phyloP scores from a whole-genome alignment of 1,139 yeast species.

The Saccharomyces uvarum region DNA sequence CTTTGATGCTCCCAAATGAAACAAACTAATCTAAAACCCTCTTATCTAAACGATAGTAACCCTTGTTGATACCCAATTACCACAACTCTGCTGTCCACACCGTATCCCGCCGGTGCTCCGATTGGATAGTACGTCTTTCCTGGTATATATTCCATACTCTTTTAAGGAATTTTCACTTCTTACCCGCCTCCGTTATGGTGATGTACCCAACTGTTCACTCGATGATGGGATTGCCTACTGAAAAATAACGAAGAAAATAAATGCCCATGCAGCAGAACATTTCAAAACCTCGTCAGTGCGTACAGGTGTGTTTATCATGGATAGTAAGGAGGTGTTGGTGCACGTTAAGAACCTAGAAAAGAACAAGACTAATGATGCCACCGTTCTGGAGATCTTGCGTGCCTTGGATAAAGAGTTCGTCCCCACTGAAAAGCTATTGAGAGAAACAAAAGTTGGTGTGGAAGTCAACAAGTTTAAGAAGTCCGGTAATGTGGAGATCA shows the following conservation, averaged over 20 bases:
- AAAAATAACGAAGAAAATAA: not conserved
- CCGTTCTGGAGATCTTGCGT: constrained; percentile 59
- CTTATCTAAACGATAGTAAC: not conserved
- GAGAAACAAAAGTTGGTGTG: constrained; percentile 97
- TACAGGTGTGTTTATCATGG: constrained; percentile 38
- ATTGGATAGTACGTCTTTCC: not conserved
- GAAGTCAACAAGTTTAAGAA: constrained; percentile 84
- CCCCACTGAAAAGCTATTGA: constrained; percentile 76
- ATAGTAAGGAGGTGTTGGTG: constrained; percentile 63
- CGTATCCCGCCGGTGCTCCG: not conserved
- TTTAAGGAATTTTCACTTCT: not conserved
- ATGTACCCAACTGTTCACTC: not conserved
- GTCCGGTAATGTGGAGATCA: constrained; percentile 58
- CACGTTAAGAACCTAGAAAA: constrained; percentile 68
- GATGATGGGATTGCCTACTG: not conserved
- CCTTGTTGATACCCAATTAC: not conserved
- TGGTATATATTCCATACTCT: not conserved
- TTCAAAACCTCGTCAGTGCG: not conserved
- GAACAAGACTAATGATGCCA: constrained; percentile 52
- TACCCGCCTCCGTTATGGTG: not conserved
- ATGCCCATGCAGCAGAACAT: not conserved
- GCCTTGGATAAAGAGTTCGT: constrained; percentile 60
- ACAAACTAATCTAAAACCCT: not conserved
- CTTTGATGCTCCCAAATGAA: not conserved
- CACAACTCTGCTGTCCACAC: not conserved